phyloP scores from a whole-genome alignment of 1,284 basidiomycete species.

The Phlebopus sp. region DNA sequence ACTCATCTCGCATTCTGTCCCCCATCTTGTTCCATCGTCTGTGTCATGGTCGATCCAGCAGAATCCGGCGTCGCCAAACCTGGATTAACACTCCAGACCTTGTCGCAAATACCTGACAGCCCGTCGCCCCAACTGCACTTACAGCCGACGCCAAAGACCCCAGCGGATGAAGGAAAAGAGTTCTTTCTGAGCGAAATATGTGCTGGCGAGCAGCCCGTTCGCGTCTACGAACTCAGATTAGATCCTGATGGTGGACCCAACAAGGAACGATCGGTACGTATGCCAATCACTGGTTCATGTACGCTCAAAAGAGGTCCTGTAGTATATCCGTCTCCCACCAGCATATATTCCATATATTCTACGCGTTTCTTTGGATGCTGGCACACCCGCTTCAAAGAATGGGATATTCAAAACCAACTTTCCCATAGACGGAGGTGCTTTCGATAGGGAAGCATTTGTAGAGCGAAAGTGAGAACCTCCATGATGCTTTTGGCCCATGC shows the following conservation, averaged over 20 bases:
- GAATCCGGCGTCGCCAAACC: constrained; percentile 1
- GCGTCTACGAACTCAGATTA: constrained; percentile 81
- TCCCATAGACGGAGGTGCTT: constrained; percentile 85
- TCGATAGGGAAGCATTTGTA: constrained; percentile 74
- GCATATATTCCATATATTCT: constrained; percentile 87
- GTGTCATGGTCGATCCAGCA: constrained; percentile 8
- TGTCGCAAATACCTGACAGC: background rate
- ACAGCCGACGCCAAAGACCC: constrained; percentile 69
- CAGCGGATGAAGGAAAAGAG: constrained; percentile 86
- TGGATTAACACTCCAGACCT: constrained; percentile 12
- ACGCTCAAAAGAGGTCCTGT: constrained; percentile 15
- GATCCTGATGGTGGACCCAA: constrained; percentile 88
- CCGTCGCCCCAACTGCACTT: constrained; percentile 2
- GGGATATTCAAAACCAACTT: constrained; percentile 94
- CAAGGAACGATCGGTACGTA: constrained; percentile 76
- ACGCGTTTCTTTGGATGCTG: constrained; percentile 85
- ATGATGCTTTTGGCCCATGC: background rate
- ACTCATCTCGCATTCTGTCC: background rate
- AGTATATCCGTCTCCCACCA: constrained; percentile 95
- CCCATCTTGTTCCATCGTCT: background rate
- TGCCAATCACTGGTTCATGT: constrained; percentile 5
- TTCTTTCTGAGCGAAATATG: constrained; percentile 70
- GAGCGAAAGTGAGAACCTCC: constrained; percentile 61
- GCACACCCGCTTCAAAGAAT: constrained; percentile 83
- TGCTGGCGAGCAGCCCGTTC: constrained; percentile 62